Conservation (phyloP, 352 stramenopile genomes). For the Phytophthora aleatoria region DNA sequence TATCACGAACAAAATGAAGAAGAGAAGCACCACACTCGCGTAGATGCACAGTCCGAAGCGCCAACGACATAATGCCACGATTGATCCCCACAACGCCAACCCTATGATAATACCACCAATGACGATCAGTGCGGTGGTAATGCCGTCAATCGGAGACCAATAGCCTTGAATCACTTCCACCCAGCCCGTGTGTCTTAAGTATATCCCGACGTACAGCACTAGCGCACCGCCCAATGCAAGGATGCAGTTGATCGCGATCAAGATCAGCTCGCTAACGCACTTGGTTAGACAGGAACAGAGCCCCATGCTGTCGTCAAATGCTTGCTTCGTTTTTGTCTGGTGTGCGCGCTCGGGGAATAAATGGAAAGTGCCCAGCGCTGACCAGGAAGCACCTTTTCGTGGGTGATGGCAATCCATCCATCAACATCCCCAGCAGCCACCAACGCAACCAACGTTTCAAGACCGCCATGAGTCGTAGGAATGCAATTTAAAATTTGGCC, state of each 20-base stretch:
- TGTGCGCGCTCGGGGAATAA: conserved; percentile 14
- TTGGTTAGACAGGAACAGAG: conserved; percentile 33
- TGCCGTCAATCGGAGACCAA: conserved; percentile 47
- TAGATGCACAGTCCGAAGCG: conserved; percentile 64
- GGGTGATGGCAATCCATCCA: conserved; percentile 20
- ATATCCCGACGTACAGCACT: conserved; percentile 56
- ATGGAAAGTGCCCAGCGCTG: conserved; percentile 15
- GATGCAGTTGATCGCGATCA: conserved; percentile 65
- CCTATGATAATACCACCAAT: conserved; percentile 59
- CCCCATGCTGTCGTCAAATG: conserved; percentile 26
- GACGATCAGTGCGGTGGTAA: conserved; percentile 57
- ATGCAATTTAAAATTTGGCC: neutral
- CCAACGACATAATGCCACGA: conserved; percentile 65
- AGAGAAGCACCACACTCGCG: conserved; percentile 48
- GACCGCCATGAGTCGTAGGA: neutral
- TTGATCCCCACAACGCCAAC: conserved; percentile 60
- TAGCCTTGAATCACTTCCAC: conserved; percentile 66
- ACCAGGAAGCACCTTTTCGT: conserved; percentile 11
- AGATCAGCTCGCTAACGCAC: conserved; percentile 44
- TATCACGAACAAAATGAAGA: conserved; percentile 58
- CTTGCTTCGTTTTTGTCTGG: neutral
- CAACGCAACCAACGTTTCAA: conserved; percentile 23
- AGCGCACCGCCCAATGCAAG: conserved; percentile 60
- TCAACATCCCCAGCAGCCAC: conserved; percentile 19
- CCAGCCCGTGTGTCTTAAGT: conserved; percentile 54